Percentiles rank a stretch among this genome's conserved stretches.
These are phyloP conservation scores for Lactarius indigo DNA, from an alignment of 768 basidiomycete genomes.

Conservation along the genomic window DNA sequence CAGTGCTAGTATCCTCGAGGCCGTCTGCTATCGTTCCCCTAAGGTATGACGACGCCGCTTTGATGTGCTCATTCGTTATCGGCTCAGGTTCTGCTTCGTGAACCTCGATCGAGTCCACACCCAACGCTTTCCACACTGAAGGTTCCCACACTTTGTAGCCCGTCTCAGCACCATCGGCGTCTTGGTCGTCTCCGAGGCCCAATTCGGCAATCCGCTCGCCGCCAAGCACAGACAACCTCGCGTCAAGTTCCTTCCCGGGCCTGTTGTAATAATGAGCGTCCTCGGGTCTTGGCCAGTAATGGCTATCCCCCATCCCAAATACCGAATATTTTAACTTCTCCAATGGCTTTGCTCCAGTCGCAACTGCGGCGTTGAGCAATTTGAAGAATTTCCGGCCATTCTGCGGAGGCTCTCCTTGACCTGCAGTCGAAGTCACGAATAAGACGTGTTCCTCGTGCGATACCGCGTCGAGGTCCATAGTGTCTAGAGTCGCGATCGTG, in stretches of 20 bases:
- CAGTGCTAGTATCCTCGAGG: conserved; percentile 78
- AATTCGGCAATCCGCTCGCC: conserved; percentile 69
- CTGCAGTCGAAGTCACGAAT: conserved; percentile 89
- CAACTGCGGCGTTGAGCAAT: conserved; percentile 63
- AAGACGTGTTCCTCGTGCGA: conserved; percentile 62
- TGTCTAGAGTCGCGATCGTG: conserved; percentile 75
- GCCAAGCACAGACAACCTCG: conserved; percentile 73
- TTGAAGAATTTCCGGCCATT: conserved; percentile 92
- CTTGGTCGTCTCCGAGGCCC: conserved; percentile 95
- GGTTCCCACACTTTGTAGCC: conserved; percentile 98
- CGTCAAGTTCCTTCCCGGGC: conserved; percentile 86
- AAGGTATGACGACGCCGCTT: conserved; percentile 89
- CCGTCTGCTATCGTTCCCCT: conserved; percentile 96
- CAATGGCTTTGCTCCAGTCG: conserved; percentile 56
- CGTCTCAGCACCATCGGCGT: conserved; percentile 92
- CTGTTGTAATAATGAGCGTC: conserved; percentile 99
- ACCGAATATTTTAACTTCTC: conserved; percentile 72
- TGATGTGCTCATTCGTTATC: conserved; percentile 99
- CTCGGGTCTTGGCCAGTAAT: conserved; percentile 97
- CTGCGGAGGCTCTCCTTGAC: conserved; percentile 97
- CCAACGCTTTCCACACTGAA: conserved; percentile 87
- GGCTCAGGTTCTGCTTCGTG: conserved; percentile 92
- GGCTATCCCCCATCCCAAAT: conserved; percentile 96
- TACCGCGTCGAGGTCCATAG: conserved; percentile 70
- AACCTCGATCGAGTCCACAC: conserved; percentile 86